Base-by-base conservation (phyloP, 768 basidiomycete species). In the Pseudohyphozyma bogoriensis region DNA sequence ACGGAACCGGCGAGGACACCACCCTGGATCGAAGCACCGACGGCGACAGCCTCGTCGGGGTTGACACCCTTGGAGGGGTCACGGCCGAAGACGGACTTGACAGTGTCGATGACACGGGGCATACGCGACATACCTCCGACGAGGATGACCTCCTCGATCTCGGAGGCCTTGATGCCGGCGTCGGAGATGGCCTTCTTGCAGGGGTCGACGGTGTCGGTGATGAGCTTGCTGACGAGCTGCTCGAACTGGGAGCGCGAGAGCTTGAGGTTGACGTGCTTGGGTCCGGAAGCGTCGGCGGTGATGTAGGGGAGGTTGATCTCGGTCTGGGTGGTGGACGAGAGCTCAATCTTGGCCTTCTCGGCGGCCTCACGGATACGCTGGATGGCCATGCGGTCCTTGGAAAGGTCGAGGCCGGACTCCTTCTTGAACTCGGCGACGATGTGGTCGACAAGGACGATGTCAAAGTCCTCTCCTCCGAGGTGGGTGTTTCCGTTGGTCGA, bases 401-500 rank as follows among this genome's bases (percentile, higher is more conserved):
- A 79, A 46, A 97, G 83, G 71, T 89, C 85, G 62, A 86, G 79
- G 37, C 89, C 86, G 7, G 79, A 78, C 73, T 91, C 85, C 78
- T 91, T 92, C 83, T 95, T 89, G 85, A 97, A 97, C 74, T 91
- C 86, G 59, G 80, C 78, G 49, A 96, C 75, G 72, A 99, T 80
- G 76, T 87, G 77, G 66, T 92, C 82, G 64, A 97, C 85, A 45
- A 97, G 82, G 40, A 83, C 76, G 58, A 93, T 84, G 72, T 97
- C 95, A 72, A 97, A 97, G 76, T 97, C 95, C 77, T 99, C 95
- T 73, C 85, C 85, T 73, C 89, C 95, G 59, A 99, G 83, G 73
- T 99, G 95, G 20, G 95, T 97, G 76, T 99, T 93, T 73, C 95
- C 95, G 72, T 96, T 96, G 57, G 95, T 99, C 1, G 95, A 96